Evolutionary conservation across 306 rosid genomes (phyloP).

Genomic region (Pyrus bretschneideri): DNA sequence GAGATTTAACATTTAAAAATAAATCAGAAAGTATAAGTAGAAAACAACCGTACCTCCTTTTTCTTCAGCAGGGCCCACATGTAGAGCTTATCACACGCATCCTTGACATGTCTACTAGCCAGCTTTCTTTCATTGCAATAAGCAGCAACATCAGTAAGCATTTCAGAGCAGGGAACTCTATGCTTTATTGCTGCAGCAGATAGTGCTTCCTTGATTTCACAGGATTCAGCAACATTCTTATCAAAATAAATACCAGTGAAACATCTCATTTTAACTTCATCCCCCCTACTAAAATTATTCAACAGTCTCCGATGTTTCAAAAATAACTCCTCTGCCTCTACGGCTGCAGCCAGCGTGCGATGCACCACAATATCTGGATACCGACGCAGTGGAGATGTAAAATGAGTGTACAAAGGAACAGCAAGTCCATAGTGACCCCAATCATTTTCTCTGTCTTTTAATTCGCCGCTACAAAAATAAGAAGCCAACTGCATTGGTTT

Average conservation of each 20-base stretch:
- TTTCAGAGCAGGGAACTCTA: conserved; percentile 43
- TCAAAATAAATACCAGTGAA: conserved; percentile 67
- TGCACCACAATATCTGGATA: conserved; percentile 95
- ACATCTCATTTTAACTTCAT: conserved; percentile 31
- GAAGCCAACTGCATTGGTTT: conserved; percentile 74
- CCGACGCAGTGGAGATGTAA: conserved; percentile 82
- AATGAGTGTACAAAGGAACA: conserved; percentile 79
- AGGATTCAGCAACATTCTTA: conserved; percentile 61
- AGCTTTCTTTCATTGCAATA: conserved; percentile 71
- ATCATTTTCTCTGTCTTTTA: conserved; percentile 35
- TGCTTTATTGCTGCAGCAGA: conserved; percentile 61
- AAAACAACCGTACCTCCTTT: conserved; percentile 40
- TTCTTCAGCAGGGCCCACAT: conserved; percentile 70
- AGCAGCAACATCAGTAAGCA: conserved; percentile 53
- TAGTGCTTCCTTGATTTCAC: conserved; percentile 55
- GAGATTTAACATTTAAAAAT: no score
- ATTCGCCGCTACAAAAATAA: conserved; percentile 75
- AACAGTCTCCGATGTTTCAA: conserved; percentile 32
- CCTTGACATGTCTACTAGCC: conserved; percentile 66
- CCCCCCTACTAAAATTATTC: conserved; percentile 24
- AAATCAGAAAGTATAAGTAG: neutral
- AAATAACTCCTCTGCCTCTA: conserved; percentile 78
- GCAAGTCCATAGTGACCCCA: conserved; percentile 82
- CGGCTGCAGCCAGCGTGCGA: conserved; percentile 62
- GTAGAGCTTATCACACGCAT: conserved; percentile 74